phyloP scores from a whole-genome alignment of 2,329 filamentous ascomycete genomes.

The Lizonia empirigonia region DNA sequence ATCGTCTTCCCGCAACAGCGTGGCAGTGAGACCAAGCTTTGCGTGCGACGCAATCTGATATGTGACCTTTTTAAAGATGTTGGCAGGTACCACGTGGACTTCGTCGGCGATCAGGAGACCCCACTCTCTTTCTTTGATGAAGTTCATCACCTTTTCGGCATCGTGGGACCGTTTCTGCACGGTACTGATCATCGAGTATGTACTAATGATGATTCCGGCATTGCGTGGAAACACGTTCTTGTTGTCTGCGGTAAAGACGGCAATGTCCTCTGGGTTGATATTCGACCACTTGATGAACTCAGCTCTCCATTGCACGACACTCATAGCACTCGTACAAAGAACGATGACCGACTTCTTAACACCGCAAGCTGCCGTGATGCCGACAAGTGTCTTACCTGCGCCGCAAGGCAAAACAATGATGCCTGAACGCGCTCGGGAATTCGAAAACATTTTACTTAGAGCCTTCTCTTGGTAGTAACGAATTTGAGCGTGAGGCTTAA shows the following conservation, averaged over 20 bases:
- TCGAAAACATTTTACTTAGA: slow-evolving; percentile 98
- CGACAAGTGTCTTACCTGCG: slow-evolving; percentile 94
- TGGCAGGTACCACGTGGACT: slow-evolving; percentile 95
- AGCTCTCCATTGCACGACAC: slow-evolving; percentile 92
- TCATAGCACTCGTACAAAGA: slow-evolving; percentile 96
- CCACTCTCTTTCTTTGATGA: slow-evolving; percentile 88
- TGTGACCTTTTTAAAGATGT: slow-evolving; percentile 94
- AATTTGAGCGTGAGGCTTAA: slow-evolving; percentile 87
- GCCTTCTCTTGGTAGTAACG: slow-evolving; percentile 96
- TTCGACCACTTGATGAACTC: slow-evolving; percentile 99
- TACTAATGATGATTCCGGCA: slow-evolving; percentile 95
- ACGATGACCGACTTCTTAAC: slow-evolving; percentile 97
- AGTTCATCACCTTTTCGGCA: slow-evolving; percentile 97
- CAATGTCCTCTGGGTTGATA: slow-evolving; percentile 89
- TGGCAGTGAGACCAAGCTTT: slow-evolving; percentile 93
- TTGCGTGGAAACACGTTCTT: slow-evolving; percentile 85
- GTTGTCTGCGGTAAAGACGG: slow-evolving; percentile 91
- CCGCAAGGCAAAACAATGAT: slow-evolving; percentile 97
- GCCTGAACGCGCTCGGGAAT: slow-evolving; percentile 93
- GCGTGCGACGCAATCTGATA: slow-evolving; percentile 92
- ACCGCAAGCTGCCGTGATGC: slow-evolving; percentile 97
- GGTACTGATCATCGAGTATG: slow-evolving; percentile 98
- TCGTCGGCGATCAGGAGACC: slow-evolving; percentile 96
- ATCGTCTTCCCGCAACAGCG: slow-evolving; percentile 92
- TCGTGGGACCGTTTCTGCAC: slow-evolving; percentile 87